phyloP scores from a whole-genome alignment of 2,329 filamentous ascomycete species.

The Cytospora chrysosperma region DNA sequence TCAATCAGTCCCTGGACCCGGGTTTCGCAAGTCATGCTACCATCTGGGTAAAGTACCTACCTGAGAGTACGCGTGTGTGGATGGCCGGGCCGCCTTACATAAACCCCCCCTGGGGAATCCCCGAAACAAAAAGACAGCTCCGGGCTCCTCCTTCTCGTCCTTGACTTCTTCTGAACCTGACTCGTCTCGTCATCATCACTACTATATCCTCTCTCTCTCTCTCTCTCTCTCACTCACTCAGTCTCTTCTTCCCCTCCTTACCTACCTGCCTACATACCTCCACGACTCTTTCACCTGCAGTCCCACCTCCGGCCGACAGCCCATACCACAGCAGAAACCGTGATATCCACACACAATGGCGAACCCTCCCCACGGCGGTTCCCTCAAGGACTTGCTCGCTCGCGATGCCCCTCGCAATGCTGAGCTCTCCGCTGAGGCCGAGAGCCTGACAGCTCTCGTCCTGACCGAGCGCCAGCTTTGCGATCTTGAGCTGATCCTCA shows the following conservation, averaged over 20 bases:
- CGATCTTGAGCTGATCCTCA: conserved; percentile 95
- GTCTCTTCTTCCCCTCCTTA: background rate
- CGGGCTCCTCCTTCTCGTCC: conserved; percentile 3
- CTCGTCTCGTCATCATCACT: conserved; percentile 1
- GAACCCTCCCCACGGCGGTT: conserved; percentile 78
- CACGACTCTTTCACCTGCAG: background rate
- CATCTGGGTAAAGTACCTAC: too few relatives aligned
- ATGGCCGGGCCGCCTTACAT: conserved; percentile 18
- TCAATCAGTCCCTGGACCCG: conserved; percentile 9
- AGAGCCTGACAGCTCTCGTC: conserved; percentile 78
- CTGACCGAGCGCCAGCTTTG: conserved; percentile 94
- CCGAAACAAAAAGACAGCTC: background rate
- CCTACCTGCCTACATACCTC: too few relatives aligned
- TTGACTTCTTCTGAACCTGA: background rate
- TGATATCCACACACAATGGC: conserved; percentile 49
- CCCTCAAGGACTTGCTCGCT: conserved; percentile 96
- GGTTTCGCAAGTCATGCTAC: conserved; percentile 23
- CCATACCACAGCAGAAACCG: conserved; percentile 10
- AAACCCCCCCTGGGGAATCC: conserved; percentile 18
- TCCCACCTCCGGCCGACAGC: conserved; percentile 13
- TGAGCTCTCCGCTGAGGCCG: conserved; percentile 79
- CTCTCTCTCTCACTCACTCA: background rate
- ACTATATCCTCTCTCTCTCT: background rate
- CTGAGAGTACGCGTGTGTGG: conserved; percentile 13
- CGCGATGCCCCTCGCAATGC: conserved; percentile 82